phyloP scores from a whole-genome alignment of 495 filamentous ascomycete genomes.

The Apodospora peruviana region DNA sequence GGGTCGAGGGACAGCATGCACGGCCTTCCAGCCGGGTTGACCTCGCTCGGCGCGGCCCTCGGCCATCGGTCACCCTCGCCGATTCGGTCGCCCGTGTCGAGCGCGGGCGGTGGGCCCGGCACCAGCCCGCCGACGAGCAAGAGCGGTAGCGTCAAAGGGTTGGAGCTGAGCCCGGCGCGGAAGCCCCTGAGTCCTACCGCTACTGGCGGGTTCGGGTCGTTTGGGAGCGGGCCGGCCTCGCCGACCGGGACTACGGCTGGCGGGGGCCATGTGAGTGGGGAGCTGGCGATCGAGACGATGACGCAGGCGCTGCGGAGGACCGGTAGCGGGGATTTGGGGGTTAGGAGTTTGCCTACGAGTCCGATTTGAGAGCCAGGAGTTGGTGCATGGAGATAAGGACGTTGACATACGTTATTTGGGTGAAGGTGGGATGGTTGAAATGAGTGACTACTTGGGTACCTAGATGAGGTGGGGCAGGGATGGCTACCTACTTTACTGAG shows the following conservation, averaged over 20 bases:
- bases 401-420: neutral
- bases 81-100: slow-evolving; percentile 63
- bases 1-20: slow-evolving; percentile 57
- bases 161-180: slow-evolving; percentile 54
- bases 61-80: slow-evolving; percentile 69
- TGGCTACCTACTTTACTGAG: too few relatives aligned
- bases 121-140: slow-evolving; percentile 66
- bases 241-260: slow-evolving; percentile 25
- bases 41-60: slow-evolving; percentile 31
- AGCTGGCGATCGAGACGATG: slow-evolving; percentile 87
- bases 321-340: slow-evolving; percentile 69
- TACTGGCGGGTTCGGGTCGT: neutral
- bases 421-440: neutral
- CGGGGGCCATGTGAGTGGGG: slow-evolving; percentile 58
- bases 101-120: slow-evolving; percentile 43
- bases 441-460: neutral
- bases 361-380: slow-evolving; percentile 31
- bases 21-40: slow-evolving; percentile 50
- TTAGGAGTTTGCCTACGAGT: slow-evolving; percentile 57
- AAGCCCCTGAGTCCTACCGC: slow-evolving; percentile 47
- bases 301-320: slow-evolving; percentile 77
- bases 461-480: neutral
- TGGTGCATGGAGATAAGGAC: neutral
- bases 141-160: slow-evolving; percentile 57
- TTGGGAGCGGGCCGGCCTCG: slow-evolving; percentile 2